Base-by-base conservation (phyloP, 2,329 filamentous ascomycete genomes). In the Cryoendolithus antarcticus region DNA sequence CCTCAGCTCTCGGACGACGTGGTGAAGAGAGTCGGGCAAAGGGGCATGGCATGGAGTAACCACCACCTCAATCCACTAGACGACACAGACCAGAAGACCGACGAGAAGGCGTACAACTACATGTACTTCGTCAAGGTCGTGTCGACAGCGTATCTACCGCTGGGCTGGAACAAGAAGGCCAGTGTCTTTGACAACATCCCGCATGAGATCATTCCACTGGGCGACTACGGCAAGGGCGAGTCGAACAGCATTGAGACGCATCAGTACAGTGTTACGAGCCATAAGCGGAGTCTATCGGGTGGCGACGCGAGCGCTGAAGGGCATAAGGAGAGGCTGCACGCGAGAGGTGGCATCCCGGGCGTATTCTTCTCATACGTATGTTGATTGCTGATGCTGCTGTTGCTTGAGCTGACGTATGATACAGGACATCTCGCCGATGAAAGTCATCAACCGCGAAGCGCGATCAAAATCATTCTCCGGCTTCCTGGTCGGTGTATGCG, bases 71-170 rank as follows among this genome's bases (percentile, higher is more conserved):
- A 96, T 62, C 91, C 91, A 4, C 75, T 98, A 4, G 93, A 98
- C 56, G 71, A 74, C 38, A 83, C 81, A 3, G 67, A 73, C 47
- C 86, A 96, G 67, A 65, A 71, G 38, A 93, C 86, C 2, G 67
- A 74, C 29, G 86, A 95, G 55, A 75, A 85, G 50, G 82, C 82
- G 48, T 95, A 74, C 71, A 98, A 95, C 69, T 98, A 80, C 63
- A 94, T 96, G 86, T 98, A 98, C 70, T 98, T 98, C 63, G 73
- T 98, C 63, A 98, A 98, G 71, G 91, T 98, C 41, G 91, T 98
- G 27, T 86, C 84, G 3, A 98, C 91, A 2, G 89, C 86, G 1
- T 98, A 96, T 60, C 73, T 96, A 19, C 86, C 91, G 2, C 73
- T 98, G 1, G 86, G 86, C 46, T 93, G 86, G 85, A 80, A 86